Base-by-base conservation (phyloP, 345 rosid species). In the Trapa incisa region DNA sequence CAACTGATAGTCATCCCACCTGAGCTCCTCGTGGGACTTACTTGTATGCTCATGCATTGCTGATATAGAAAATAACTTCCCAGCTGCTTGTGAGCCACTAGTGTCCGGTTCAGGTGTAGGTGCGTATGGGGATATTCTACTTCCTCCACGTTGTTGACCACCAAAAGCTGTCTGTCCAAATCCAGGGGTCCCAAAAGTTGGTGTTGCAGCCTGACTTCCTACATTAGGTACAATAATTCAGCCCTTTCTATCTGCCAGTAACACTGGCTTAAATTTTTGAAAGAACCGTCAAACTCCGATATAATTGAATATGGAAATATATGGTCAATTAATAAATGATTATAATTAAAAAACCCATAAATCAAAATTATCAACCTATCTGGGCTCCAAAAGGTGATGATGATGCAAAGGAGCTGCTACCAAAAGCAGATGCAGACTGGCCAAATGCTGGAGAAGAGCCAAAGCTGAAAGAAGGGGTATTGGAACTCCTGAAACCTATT, bases 1-100 rank as follows among this genome's bases (percentile, higher is more conserved):
- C 67, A 68, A 76, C 72, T 95, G 99, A 74, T 87, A 89, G 72
- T 95, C 99, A 75, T 86, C 99, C 97, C 96, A 87, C 71, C 96
- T 80, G 64, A 95, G 84, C 82, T 91, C 99, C 76, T 95, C 97
- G 45, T 86, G 96, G 77, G 80, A 82, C 80, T 89, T 89, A 43
- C 83, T 87, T 72, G 79, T 86, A 77, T 91, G 79, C 52, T 65
- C 81, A 70, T 88, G 68, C 99, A 89, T 89, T 50, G 96, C 96
- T 36, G 96, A 85, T 79, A 95, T 87, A 22, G 99, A 95, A 69
- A 75, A 86, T 65, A 95, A 76, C 83, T 83, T 94, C 60, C 84
- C 96, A 75, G 84, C 80, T 43, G 91, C 80, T 79, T 81, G 87
- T 22, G 77, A 64, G 67, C 81, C 79, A 75, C 63, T 74, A 54